Evolutionary conservation across 768 basidiomycete genomes (phyloP).

Genomic region (Russula sp.): DNA sequence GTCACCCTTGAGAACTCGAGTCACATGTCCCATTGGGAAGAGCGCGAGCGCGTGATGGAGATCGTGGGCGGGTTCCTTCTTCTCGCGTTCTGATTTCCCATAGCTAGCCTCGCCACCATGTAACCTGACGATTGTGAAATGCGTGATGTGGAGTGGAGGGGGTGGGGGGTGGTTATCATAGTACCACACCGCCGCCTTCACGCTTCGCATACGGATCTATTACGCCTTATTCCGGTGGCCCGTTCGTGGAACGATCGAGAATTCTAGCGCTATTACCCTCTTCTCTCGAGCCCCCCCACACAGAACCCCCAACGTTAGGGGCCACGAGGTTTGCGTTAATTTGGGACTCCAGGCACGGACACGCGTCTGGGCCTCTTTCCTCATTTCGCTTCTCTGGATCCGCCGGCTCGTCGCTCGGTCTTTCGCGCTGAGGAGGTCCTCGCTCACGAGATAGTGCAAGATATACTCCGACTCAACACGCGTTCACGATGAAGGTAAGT

Average conservation of each 20-base stretch:
- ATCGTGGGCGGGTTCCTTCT: slow-evolving; percentile 28
- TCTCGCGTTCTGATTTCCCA: slow-evolving; percentile 16
- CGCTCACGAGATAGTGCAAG: neutral
- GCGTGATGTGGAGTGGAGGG: neutral
- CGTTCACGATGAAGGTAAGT: too few species aligned
- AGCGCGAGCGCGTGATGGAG: slow-evolving; percentile 29
- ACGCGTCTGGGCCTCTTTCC: neutral
- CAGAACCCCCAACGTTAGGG: neutral
- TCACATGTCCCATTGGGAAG: slow-evolving; percentile 33
- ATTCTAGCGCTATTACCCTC: neutral
- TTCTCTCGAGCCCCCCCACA: neutral
- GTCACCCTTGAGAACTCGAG: slow-evolving; percentile 30
- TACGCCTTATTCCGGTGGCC: neutral
- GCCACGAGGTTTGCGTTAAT: neutral
- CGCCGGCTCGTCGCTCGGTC: neutral
- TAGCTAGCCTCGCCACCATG: neutral
- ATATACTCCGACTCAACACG: too few species aligned
- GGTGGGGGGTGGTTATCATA: too few species aligned
- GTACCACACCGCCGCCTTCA: neutral
- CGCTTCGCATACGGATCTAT: neutral
- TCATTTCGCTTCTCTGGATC: neutral
- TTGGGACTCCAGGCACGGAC: neutral
- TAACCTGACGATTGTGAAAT: slow-evolving; percentile 1
- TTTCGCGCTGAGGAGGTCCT: neutral
- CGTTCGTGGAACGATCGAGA: neutral